Evolutionary conservation across 1,284 basidiomycete genomes (phyloP).

Genomic region (Mycena citricolor): DNA sequence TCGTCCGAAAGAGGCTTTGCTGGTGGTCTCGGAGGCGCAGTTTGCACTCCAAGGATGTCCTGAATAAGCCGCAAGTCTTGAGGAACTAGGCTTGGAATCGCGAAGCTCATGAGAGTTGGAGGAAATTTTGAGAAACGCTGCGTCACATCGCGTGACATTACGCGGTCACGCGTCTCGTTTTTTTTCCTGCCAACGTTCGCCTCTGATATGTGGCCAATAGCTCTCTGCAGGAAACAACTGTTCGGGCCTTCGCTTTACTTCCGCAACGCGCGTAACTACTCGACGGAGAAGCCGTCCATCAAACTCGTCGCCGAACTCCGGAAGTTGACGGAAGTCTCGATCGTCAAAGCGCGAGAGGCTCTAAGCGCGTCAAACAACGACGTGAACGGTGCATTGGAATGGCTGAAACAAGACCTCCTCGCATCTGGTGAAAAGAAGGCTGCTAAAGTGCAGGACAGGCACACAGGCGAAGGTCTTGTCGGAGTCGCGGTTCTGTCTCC

Average conservation of each 20-base stretch:
- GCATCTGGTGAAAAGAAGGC: slow-evolving; percentile 77
- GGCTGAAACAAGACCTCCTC: slow-evolving; percentile 77
- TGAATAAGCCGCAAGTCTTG: slow-evolving; percentile 75
- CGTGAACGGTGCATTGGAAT: slow-evolving; percentile 71
- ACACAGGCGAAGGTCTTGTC: slow-evolving; percentile 79
- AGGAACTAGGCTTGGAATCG: slow-evolving; percentile 56
- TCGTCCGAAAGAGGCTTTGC: slow-evolving; percentile 23
- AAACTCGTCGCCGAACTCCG: slow-evolving; percentile 87
- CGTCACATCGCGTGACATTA: slow-evolving; percentile 3
- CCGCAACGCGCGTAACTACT: slow-evolving; percentile 37
- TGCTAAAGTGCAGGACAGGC: slow-evolving; percentile 77
- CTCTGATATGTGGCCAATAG: too few species aligned
- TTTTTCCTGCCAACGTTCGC: too few species aligned
- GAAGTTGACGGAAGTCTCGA: slow-evolving; percentile 76
- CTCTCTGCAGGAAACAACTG: too few species aligned
- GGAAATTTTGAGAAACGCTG: slow-evolving; percentile 23
- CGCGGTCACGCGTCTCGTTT: not conserved
- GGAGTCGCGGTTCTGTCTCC: slow-evolving; percentile 67
- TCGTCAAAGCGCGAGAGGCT: slow-evolving; percentile 88
- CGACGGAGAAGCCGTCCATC: slow-evolving; percentile 51
- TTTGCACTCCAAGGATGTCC: slow-evolving; percentile 49
- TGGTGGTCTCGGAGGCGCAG: slow-evolving; percentile 23
- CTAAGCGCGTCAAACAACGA: slow-evolving; percentile 76
- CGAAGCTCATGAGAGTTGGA: slow-evolving; percentile 50
- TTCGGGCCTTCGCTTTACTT: too few species aligned